phyloP scores from a whole-genome alignment of 129 eudicot genomes.

The Ambrosia artemisiifolia region DNA sequence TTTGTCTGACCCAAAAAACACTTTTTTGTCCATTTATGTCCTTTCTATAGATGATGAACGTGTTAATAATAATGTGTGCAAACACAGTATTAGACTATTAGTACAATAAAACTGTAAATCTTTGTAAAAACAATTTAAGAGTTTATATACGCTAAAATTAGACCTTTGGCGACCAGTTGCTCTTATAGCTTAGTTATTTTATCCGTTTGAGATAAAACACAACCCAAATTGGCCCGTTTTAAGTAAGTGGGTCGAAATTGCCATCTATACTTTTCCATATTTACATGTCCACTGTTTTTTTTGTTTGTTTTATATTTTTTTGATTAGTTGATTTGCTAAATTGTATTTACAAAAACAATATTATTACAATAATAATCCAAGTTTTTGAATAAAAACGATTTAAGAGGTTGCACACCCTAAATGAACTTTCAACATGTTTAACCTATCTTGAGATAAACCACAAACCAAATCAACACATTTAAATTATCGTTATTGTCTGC shows the following conservation, averaged over 20 bases:
- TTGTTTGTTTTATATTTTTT: neutral
- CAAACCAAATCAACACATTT: no score
- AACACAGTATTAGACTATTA: neutral
- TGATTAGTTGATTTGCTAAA: neutral
- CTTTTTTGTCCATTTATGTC: neutral
- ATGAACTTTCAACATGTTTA: neutral
- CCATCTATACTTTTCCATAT: neutral
- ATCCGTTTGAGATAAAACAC: neutral
- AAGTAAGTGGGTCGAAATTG: neutral
- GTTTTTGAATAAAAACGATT: neutral
- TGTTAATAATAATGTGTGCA: neutral
- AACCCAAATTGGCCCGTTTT: neutral
- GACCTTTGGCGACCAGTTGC: neutral
- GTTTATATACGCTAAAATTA: neutral
- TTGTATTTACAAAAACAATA: neutral
- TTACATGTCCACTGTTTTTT: neutral
- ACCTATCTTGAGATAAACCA: no score
- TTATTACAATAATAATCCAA: neutral
- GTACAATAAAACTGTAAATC: no score
- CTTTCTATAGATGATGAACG: neutral
- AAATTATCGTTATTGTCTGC: no score
- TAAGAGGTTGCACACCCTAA: neutral
- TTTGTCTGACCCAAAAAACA: neutral
- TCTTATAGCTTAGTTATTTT: neutral
- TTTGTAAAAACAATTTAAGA: neutral